Percentiles rank a stretch among this genome's conserved stretches.
These are phyloP conservation scores for Corrigiola litoralis DNA, from an alignment of 179 eudicot genomes.

Conservation along the genomic window DNA sequence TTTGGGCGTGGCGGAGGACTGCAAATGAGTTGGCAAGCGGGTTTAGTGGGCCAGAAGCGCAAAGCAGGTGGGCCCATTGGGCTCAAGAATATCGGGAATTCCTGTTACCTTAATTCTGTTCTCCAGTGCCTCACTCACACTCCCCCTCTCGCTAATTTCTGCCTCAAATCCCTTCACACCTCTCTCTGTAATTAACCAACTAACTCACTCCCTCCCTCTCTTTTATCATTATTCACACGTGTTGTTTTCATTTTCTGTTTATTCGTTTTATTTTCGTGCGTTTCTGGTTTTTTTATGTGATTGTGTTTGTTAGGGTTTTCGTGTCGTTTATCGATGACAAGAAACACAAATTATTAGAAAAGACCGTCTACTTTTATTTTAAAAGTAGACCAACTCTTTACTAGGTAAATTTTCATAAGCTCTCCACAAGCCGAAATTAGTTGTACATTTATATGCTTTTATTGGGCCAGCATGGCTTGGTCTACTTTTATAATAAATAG, in stretches of 20 bases:
- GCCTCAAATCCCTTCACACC: constrained; percentile 66
- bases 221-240: background rate
- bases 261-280: background rate
- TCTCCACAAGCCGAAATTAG: too few species aligned
- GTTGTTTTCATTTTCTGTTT: background rate
- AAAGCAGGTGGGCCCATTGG: constrained; percentile 73
- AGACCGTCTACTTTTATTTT: too few species aligned
- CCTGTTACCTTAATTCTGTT: constrained; percentile 89
- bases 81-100: constrained; percentile 79
- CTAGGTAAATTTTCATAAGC: too few species aligned
- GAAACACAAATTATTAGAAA: too few species aligned
- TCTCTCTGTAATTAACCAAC: constrained; percentile 44
- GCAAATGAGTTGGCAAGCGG: constrained; percentile 80
- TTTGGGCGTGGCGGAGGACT: background rate
- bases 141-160: constrained; percentile 93
- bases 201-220: background rate
- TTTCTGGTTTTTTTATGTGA: background rate
- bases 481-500: too few species aligned
- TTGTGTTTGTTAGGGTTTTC: too few species aligned
- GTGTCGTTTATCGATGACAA: too few species aligned
- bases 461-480: too few species aligned
- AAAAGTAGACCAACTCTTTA: too few species aligned
- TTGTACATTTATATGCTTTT: too few species aligned
- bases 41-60: constrained; percentile 42
- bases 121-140: constrained; percentile 97